Evolutionary conservation across 2,329 filamentous ascomycete species (phyloP).

Genomic region (Cladosporium sp.): DNA sequence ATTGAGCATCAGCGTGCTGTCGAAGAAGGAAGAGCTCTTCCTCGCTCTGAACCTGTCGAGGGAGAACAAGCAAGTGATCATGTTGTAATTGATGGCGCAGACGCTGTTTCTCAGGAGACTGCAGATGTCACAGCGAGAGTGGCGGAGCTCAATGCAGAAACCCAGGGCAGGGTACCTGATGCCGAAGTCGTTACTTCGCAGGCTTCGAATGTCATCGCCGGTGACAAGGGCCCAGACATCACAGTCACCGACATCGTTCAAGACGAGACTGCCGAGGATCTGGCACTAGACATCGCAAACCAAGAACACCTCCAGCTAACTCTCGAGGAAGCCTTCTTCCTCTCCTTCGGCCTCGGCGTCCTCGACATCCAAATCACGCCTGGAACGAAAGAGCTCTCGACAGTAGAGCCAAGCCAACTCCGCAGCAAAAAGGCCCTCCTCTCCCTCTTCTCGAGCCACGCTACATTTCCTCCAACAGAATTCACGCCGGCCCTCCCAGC

Average conservation of each 20-base stretch:
- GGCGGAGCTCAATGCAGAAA: constrained; percentile 6
- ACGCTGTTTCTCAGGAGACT: background rate
- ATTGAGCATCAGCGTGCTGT: constrained; percentile 52
- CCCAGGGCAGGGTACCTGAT: constrained; percentile 16
- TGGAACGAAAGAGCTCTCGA: constrained; percentile 23
- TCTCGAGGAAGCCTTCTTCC: constrained; percentile 88
- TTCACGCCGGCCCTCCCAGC: constrained; percentile 56
- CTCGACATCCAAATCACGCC: constrained; percentile 61
- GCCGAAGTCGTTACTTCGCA: constrained; percentile 17
- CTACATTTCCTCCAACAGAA: constrained; percentile 59
- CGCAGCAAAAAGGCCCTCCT: constrained; percentile 38
- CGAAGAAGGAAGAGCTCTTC: constrained; percentile 19
- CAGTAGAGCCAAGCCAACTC: constrained; percentile 45
- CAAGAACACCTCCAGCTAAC: constrained; percentile 91
- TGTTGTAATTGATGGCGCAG: background rate
- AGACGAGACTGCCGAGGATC: constrained; percentile 19
- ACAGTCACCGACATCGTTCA: constrained; percentile 10
- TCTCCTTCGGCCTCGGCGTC: constrained; percentile 76
- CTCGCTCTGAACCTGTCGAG: constrained; percentile 1
- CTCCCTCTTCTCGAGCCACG: constrained; percentile 56
- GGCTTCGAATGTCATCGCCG: background rate
- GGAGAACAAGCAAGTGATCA: background rate
- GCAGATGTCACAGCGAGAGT: background rate
- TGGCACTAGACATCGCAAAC: constrained; percentile 44
- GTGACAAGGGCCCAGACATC: constrained; percentile 12